A percentile compares a stretch with the other conserved stretches of the same genome.
phyloP scores from a whole-genome alignment of 768 basidiomycete species.

The Russula lepida region DNA sequence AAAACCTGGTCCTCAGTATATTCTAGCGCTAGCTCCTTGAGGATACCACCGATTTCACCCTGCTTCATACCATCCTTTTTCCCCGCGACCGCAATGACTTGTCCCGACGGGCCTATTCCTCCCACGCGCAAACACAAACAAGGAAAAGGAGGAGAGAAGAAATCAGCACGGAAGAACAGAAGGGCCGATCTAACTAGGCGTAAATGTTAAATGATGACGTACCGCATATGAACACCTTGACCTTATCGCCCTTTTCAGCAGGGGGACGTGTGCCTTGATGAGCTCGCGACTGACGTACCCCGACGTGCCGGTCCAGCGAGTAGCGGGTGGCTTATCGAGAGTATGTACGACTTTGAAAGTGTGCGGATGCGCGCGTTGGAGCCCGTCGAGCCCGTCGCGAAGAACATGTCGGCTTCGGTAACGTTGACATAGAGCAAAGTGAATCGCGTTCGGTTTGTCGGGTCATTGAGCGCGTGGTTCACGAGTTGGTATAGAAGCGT shows the following conservation, averaged over 20 bases:
- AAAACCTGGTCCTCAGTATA: too few relatives aligned
- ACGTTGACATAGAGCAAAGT: too few relatives aligned
- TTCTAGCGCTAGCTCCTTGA: too few relatives aligned
- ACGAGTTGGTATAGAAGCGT: conserved; percentile 82
- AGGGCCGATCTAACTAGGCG: too few relatives aligned
- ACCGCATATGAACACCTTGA: conserved; percentile 89
- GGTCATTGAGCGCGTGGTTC: conserved; percentile 61
- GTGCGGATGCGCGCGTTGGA: conserved; percentile 59
- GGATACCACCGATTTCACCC: too few relatives aligned
- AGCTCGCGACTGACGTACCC: conserved; percentile 73
- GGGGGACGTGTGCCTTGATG: conserved; percentile 67
- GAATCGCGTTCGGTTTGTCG: too few relatives aligned
- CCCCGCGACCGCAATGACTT: too few relatives aligned
- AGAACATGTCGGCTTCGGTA: conserved; percentile 93
- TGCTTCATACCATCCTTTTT: too few relatives aligned
- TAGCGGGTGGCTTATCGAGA: conserved; percentile 65
- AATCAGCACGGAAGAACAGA: too few relatives aligned
- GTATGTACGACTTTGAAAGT: conserved; percentile 80
- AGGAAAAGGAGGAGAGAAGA: too few relatives aligned
- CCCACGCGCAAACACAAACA: too few relatives aligned
- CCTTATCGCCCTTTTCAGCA: conserved; percentile 58
- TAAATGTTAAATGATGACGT: conserved; percentile 25
- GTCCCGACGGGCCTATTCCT: too few relatives aligned
- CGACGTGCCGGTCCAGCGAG: conserved; percentile 60
- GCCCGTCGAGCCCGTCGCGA: conserved; percentile 62